Conservation (phyloP, 2,329 filamentous ascomycete species). For the Colletotrichum sp. region DNA sequence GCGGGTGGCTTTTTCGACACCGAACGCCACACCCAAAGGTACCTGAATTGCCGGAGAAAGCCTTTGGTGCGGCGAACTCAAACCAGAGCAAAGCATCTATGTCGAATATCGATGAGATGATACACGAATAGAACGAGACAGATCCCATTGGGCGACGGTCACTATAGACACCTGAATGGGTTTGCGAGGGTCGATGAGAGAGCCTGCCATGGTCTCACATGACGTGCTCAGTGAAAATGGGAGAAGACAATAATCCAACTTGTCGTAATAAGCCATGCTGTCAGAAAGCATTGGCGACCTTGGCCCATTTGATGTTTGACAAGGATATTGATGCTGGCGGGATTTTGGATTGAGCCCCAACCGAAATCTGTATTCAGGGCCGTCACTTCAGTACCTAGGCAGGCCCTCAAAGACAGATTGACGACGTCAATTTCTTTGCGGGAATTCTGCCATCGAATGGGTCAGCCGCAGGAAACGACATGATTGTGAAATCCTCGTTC, state of each 20-base stretch:
- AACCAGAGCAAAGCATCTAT: background rate
- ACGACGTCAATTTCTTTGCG: no score
- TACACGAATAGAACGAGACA: background rate
- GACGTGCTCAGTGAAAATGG: no score
- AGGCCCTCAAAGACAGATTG: background rate
- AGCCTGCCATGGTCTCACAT: no score
- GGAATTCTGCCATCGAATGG: background rate
- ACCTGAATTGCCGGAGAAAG: background rate
- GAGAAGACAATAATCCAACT: no score
- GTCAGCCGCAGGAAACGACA: background rate
- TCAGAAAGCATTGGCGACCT: background rate
- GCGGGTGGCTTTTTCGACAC: background rate
- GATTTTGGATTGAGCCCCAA: background rate
- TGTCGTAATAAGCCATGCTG: background rate
- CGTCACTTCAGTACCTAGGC: background rate
- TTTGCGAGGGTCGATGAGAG: no score
- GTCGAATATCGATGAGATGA: background rate
- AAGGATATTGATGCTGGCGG: background rate
- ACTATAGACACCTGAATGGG: background rate
- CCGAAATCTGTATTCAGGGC: background rate
- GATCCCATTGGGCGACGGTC: background rate
- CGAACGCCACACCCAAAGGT: background rate
- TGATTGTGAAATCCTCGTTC: background rate
- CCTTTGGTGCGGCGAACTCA: background rate
- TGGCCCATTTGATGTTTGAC: background rate